phyloP scores from a whole-genome alignment of 495 filamentous ascomycete species.

The Penicillium ucsense region DNA sequence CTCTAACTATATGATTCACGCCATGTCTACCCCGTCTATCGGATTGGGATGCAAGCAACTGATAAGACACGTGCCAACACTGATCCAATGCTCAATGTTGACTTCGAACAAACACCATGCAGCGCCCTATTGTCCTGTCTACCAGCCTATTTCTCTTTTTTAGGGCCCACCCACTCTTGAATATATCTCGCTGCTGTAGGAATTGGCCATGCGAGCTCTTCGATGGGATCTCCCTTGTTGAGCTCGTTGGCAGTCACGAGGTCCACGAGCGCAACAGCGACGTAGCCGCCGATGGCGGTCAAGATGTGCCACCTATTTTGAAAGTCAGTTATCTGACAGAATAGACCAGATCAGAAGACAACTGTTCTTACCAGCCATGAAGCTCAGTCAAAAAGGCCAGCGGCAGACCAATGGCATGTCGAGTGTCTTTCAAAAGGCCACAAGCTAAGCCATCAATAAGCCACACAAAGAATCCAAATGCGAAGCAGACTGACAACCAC shows the following conservation, averaged over 20 bases:
- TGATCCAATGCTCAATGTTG: no score
- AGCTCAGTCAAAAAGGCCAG: slow-evolving; percentile 21
- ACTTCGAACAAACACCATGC: background rate
- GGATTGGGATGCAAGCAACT: no score
- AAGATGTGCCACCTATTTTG: slow-evolving; percentile 24
- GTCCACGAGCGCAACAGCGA: slow-evolving; percentile 22
- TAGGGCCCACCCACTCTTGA: background rate
- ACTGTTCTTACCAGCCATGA: slow-evolving; percentile 19
- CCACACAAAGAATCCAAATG: slow-evolving; percentile 22
- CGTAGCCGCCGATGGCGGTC: slow-evolving; percentile 23
- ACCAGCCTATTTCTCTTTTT: slow-evolving; percentile 1
- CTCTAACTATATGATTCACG: no score
- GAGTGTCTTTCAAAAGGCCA: slow-evolving; percentile 4
- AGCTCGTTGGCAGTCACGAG: slow-evolving; percentile 17
- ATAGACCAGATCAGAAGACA: background rate
- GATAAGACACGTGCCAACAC: no score
- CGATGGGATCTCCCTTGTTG: slow-evolving; percentile 8
- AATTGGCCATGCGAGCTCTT: slow-evolving; percentile 16
- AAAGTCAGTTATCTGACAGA: background rate
- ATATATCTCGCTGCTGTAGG: slow-evolving; percentile 3
- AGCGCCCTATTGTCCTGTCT: background rate
- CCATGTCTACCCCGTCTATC: no score
- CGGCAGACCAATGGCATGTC: slow-evolving; percentile 16
- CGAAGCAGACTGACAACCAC: slow-evolving; percentile 16
- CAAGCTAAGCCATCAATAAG: slow-evolving; percentile 20